Evolutionary conservation across 108 stramenopile species (phyloP).

Genomic region (Parmales sp.): DNA sequence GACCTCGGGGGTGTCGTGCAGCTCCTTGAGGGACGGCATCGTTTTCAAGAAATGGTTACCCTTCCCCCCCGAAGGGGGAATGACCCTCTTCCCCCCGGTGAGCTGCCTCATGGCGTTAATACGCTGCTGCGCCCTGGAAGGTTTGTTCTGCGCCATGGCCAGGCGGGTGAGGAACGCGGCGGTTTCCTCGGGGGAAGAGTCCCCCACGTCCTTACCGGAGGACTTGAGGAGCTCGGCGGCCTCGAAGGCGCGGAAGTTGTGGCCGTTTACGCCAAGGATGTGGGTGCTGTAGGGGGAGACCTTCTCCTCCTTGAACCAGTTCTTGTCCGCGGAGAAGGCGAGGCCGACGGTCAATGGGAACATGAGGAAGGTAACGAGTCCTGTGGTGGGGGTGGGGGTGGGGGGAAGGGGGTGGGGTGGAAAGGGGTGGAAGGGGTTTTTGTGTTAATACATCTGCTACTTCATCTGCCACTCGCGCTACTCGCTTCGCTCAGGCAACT

Average conservation of each 20-base stretch:
- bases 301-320: slow-evolving; percentile 11
- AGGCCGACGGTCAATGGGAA: slow-evolving; percentile 23
- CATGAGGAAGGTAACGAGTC: slow-evolving; percentile 18
- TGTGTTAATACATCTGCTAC: too few species aligned
- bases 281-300: slow-evolving; percentile 5
- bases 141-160: slow-evolving; percentile 8
- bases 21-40: not conserved
- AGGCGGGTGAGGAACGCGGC: slow-evolving; percentile 6
- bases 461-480: too few species aligned
- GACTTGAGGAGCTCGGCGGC: not conserved
- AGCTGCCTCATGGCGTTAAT: slow-evolving; percentile 9
- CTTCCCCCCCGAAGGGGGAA: not conserved
- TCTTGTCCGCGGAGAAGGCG: slow-evolving; percentile 9
- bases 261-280: slow-evolving; percentile 1
- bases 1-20: not conserved
- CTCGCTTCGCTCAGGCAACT: too few species aligned
- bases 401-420: too few species aligned
- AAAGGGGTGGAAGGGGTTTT: too few species aligned
- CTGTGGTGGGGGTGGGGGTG: too few species aligned
- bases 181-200: slow-evolving; percentile 2
- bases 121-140: not conserved
- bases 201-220: not conserved
- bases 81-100: slow-evolving; percentile 1
- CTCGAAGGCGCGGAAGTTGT: not conserved
- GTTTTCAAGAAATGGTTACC: not conserved